Evolutionary conservation across 2,329 filamentous ascomycete species (phyloP), one percentile per base, ranked within the genome.

Genomic region (Penicillium sp.): DNA sequence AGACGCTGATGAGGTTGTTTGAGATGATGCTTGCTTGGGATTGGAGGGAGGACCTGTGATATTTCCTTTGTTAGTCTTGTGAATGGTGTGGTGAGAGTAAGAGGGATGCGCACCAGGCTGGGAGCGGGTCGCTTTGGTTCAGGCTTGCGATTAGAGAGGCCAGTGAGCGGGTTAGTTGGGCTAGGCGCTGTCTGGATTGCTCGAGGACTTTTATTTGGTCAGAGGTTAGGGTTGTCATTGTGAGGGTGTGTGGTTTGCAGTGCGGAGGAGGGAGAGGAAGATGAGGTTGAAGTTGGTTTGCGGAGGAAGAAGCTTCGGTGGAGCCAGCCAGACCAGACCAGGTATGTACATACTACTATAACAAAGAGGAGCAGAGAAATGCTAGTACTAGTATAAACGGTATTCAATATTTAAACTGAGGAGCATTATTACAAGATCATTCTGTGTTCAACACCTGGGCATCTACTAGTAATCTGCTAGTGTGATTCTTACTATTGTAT

Each of bases 11-110:
- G 34, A 94, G 82, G 70, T 90, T 90, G 61, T 83, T 83, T 61
- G 87, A 86, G 48, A 92, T 83, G 69, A 92, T 90, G 59, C 83
- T 81, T 39, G 87, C 82, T 44, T 87, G 88, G n/a, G 85, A 84
- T 70, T 91, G 87, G 44, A 92, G 81, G 13, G 88, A 90, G 42
- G 85, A 81, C 66, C 89, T 91, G 33, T 9, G 4, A n/a, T 23
- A 21, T 16, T 26, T 13, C 16, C 29, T 48, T 37, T 52, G 16
- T 50, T 48, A 3, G 19, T 14, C 3, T 34, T 8, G 2, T 13
- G 21, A 14, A 48, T 28, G 6, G 6, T n/a, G 33, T 36, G 28
- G 10, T 40, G 33, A 18, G 36, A 24, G 28, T 34, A 52, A 21
- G 13, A 43, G 37, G 26, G 37, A n/a, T 18, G 51, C n/a, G 55